Evolutionary conservation across 352 stramenopile species (phyloP), one percentile per base, ranked within the genome.

Genomic region (Globisporangium middletonii): DNA sequence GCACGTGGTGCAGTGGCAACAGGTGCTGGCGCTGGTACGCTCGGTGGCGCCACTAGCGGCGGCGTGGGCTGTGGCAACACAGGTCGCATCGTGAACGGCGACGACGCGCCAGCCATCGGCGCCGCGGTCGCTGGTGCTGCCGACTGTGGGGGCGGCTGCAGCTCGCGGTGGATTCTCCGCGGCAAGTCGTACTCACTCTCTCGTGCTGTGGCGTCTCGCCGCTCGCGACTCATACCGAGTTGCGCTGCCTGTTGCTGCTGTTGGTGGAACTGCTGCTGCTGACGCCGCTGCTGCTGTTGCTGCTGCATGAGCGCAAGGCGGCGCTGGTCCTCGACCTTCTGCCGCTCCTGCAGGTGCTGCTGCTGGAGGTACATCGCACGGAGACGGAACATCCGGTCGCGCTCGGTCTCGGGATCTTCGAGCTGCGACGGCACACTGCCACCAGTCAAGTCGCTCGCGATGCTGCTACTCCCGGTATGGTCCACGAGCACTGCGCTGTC

Each of bases 121-220:
- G 38, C 6, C 9, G 51, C 8, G 2, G 9, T 19, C 11, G 41
- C 11, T 11, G 9, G 3, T 28, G 35, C 12, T 9, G 26, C 23
- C 19, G 54, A 6, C 41, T 37, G 4, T 13, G 41, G 27, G 3
- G 49, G 47, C 15, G 57, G 57, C 46, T 64, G 63, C n/a, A 71
- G 45, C 11, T 72, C 76, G 13, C 73, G 69, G 26, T 80, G 73
- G 47, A 83, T 75, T 13, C 68, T 66, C 19, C 60, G 60, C 13
- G 63, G 45, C 4, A 61, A 45, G 23, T 73, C 57, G 41, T 58
- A 69, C n/a, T 59, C 52, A 4, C 55, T n/a, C 45, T 77, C 69
- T 5, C 62, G 58, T 1, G 58, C 16, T 35, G 54, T 12, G 33
- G 8, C 12, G 4, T 50, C 47, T 5, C 63, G 33, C 33, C 33